Conservation (phyloP, 495 filamentous ascomycete species). For the Polyplosphaeria fusca region DNA sequence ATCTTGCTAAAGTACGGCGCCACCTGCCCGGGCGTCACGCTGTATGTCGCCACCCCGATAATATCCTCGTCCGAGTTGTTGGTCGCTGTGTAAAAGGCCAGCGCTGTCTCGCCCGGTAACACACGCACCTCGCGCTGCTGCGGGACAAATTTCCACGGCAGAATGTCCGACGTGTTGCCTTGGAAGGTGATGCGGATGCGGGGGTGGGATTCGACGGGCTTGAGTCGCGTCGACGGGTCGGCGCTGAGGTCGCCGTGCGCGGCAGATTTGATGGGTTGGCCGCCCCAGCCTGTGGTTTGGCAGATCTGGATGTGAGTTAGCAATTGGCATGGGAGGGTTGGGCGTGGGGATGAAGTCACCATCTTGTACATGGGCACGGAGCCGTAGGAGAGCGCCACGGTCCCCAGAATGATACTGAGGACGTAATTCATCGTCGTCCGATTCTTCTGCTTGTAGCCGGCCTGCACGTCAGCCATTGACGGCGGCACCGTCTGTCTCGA, state of each 20-base stretch:
- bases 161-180: slow-evolving; percentile 86
- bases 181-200: slow-evolving; percentile 96
- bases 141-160: slow-evolving; percentile 96
- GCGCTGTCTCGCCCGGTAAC: slow-evolving; percentile 89
- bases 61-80: slow-evolving; percentile 88
- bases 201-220: slow-evolving; percentile 73
- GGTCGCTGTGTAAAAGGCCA: slow-evolving; percentile 97
- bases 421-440: slow-evolving; percentile 68
- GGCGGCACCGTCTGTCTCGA: slow-evolving; percentile 38
- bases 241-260: slow-evolving; percentile 59
- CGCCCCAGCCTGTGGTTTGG: slow-evolving; percentile 92
- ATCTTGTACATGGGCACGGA: slow-evolving; percentile 98
- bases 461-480: slow-evolving; percentile 54
- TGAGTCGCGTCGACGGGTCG: slow-evolving; percentile 69
- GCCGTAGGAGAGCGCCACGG: slow-evolving; percentile 88
- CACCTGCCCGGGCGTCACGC: slow-evolving; percentile 91
- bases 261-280: slow-evolving; percentile 79
- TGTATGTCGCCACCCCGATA: slow-evolving; percentile 96
- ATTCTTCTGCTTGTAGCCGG: slow-evolving; percentile 58
- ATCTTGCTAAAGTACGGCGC: slow-evolving; percentile 99
- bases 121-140: slow-evolving; percentile 97
- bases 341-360: slow-evolving; percentile 48
- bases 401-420: slow-evolving; percentile 81
- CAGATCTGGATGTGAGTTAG: slow-evolving; percentile 64
- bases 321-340: background rate